Evolutionary conservation across 257 asterid species (phyloP).

Genomic region (Capsicum pubescens): DNA sequence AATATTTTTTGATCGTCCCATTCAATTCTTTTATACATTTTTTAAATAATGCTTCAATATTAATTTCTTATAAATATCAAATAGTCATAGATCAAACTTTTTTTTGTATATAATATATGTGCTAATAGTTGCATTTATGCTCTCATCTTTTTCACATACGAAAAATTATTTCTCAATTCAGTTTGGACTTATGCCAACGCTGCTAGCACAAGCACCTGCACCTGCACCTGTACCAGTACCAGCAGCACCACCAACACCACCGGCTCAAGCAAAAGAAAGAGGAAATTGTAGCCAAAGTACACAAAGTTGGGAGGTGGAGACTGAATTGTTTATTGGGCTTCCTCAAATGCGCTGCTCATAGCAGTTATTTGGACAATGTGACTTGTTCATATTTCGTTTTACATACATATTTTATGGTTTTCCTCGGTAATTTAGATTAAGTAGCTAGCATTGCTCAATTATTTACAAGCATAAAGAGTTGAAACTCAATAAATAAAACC

Average conservation of each 20-base stretch:
- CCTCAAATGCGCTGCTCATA: slow-evolving; percentile 38
- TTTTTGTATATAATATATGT: neutral
- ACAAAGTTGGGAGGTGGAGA: slow-evolving; percentile 44
- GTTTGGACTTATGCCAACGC: slow-evolving; percentile 33
- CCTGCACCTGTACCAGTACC: neutral
- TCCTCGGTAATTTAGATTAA: neutral
- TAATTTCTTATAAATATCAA: neutral
- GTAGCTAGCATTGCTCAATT: neutral
- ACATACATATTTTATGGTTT: neutral
- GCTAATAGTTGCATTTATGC: neutral
- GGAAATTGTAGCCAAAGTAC: slow-evolving; percentile 36
- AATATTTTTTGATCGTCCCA: neutral
- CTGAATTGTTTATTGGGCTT: slow-evolving; percentile 47
- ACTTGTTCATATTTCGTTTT: neutral
- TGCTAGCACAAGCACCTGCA: neutral
- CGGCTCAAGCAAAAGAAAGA: slow-evolving; percentile 30
- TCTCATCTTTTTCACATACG: neutral
- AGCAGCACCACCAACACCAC: neutral
- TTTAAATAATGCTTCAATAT: neutral
- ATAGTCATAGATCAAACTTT: neutral
- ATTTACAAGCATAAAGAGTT: neutral
- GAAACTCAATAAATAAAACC: neutral
- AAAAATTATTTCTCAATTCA: neutral
- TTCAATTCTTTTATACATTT: neutral
- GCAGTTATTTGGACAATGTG: neutral